Evolutionary conservation across 306 rosid species (phyloP), one percentile per base, ranked within the genome.

Genomic region (Cucumis hystrix): DNA sequence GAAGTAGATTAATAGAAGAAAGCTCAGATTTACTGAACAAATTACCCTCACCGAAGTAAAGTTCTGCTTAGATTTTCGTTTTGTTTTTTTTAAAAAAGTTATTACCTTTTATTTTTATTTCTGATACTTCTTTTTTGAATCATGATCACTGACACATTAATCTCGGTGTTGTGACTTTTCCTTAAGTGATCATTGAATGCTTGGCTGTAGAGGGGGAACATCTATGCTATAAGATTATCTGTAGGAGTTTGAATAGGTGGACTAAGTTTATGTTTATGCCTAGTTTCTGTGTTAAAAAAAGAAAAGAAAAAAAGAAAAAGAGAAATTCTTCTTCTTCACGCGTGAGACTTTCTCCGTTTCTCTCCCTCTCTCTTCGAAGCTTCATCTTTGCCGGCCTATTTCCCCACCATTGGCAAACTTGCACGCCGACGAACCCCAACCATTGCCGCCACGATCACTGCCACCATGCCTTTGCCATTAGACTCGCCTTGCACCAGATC

Each of bases 131-230:
- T n/a, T 65, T 51, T 52, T 18, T 72, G 39, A 41, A 52, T 54
- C 77, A 71, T 30, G 77, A 73, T 73, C 77, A 33, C 77, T 73
- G 47, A 37, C 23, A 17, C 28, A 10, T n/a, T 20, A 18, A 18
- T 71, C n/a, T 54, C 16, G 9, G 77, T 28, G 45, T 73, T 54
- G 35, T 16, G 47, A 73, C 18, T 33, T 67, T 52, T 33, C 49
- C 63, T 30, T 33, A 23, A 65, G 77, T 17, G 63, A 73, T 54
- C 63, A 33, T 23, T 30, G 47, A 51, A 52, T 52, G 7, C 49
- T 33, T 73, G 75, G 62, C 49, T 33, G 63, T 73, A 16, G 77
- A 73, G 20, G 63, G 63, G 77, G 77, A 73, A 51, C 18, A 33
- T 73, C 77, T 73, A 30, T 73, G 18, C 47, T 30, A 51, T 47